A percentile compares a stretch with the other conserved stretches of the same genome.
Evolutionary conservation across 2,329 filamentous ascomycete species (phyloP).

Genomic region (Claviceps spartinae): DNA sequence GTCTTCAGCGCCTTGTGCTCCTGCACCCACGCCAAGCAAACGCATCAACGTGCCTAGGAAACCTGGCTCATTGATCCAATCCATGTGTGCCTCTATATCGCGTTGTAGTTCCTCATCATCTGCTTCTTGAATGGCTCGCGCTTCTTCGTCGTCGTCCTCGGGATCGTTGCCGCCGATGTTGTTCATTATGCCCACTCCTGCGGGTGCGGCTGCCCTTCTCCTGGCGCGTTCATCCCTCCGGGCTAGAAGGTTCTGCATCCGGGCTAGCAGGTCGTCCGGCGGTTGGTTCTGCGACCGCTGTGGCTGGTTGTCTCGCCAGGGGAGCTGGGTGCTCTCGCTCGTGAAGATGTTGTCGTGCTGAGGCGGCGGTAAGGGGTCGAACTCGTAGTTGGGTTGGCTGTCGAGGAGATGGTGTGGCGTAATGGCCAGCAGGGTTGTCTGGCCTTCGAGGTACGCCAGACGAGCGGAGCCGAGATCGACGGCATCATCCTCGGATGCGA

Average conservation of each 20-base stretch:
- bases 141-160: slow-evolving; percentile 15
- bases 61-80: slow-evolving; percentile 14
- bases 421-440: slow-evolving; percentile 54
- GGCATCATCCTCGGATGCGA: slow-evolving; percentile 26
- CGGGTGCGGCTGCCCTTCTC: slow-evolving; percentile 1
- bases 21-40: slow-evolving; percentile 11
- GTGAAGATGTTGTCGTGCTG: slow-evolving; percentile 40
- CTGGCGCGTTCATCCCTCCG: slow-evolving; percentile 5
- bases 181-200: slow-evolving; percentile 1
- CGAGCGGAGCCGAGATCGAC: slow-evolving; percentile 45
- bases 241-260: slow-evolving; percentile 16
- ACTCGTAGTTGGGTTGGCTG: slow-evolving; percentile 55
- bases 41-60: slow-evolving; percentile 14
- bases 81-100: slow-evolving; percentile 18
- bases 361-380: slow-evolving; percentile 68
- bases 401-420: slow-evolving; percentile 54
- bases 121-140: slow-evolving; percentile 11
- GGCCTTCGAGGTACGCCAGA: slow-evolving; percentile 67
- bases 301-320: slow-evolving; percentile 23
- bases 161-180: background rate
- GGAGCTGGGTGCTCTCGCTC: slow-evolving; percentile 25
- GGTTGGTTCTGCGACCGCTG: background rate
- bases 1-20: slow-evolving; percentile 5
- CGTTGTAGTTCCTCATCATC: slow-evolving; percentile 20
- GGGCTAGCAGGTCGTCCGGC: slow-evolving; percentile 13